Evolutionary conservation across 1,284 basidiomycete species (phyloP).

Genomic region (Sanghuangporus baumii): DNA sequence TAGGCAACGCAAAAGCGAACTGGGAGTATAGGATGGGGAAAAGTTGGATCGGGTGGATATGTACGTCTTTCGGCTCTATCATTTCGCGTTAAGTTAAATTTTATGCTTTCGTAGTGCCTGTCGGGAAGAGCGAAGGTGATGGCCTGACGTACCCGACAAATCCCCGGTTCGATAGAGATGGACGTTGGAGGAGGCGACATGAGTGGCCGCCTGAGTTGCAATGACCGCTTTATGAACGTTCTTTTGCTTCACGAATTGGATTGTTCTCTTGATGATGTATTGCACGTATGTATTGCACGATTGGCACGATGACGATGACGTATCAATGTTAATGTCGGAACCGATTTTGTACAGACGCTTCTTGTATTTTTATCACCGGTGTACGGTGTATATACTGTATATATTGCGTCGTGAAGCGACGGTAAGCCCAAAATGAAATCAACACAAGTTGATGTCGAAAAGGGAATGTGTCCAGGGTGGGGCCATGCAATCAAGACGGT

Average conservation of each 20-base stretch:
- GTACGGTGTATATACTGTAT: too few species aligned
- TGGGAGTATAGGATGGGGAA: conserved; percentile 78
- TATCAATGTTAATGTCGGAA: too few species aligned
- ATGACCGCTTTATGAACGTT: not conserved
- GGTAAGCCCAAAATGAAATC: too few species aligned
- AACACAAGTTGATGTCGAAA: too few species aligned
- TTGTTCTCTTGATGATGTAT: not conserved
- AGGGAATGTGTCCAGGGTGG: too few species aligned
- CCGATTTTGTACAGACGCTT: too few species aligned
- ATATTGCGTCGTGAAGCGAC: too few species aligned
- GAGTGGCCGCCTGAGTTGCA: conserved; percentile 68
- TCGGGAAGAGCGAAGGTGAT: conserved; percentile 51
- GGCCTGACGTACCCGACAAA: conserved; percentile 65
- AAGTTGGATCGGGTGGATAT: conserved; percentile 59
- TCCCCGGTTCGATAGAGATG: conserved; percentile 67
- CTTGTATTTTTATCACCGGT: too few species aligned
- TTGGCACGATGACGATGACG: too few species aligned
- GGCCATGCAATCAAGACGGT: too few species aligned
- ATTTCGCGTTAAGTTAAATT: not conserved
- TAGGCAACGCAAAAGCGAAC: conserved; percentile 51
- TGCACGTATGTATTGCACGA: not conserved
- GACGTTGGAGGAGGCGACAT: conserved; percentile 55
- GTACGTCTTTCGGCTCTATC: conserved; percentile 40
- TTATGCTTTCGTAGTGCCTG: conserved; percentile 49
- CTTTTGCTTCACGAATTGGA: not conserved